Conservation (phyloP, 208 protist genomes). For the Trypanosoma scelopori region DNA sequence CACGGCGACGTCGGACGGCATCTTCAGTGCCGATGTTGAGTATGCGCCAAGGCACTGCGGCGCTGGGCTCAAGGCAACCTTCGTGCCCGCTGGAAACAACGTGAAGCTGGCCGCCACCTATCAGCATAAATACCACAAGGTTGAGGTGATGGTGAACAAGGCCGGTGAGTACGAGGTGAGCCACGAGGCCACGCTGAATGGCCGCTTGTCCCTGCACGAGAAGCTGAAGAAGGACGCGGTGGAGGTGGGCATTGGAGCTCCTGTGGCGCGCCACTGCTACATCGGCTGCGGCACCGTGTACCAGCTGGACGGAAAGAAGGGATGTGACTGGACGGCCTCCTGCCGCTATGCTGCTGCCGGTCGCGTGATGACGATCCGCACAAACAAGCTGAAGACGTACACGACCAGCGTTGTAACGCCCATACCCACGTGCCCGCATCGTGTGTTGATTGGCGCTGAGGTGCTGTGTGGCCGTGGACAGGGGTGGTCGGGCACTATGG, state of each 20-base stretch:
- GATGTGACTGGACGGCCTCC: constrained; percentile 63
- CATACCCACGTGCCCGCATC: constrained; percentile 16
- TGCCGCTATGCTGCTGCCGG: constrained; percentile 47
- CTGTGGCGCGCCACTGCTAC: constrained; percentile 52
- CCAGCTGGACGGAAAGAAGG: constrained; percentile 40
- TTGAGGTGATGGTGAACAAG: constrained; percentile 34
- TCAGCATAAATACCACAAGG: constrained; percentile 48
- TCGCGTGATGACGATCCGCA: constrained; percentile 50
- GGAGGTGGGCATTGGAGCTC: constrained; percentile 59
- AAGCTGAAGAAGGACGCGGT: constrained; percentile 58
- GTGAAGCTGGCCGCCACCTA: constrained; percentile 39
- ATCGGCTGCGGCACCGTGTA: constrained; percentile 65
- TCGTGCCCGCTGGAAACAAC: constrained; percentile 46
- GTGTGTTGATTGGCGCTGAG: constrained; percentile 27
- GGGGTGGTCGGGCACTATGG: constrained; percentile 35
- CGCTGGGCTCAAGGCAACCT: constrained; percentile 47
- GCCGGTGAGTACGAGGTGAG: constrained; percentile 35
- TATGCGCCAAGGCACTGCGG: constrained; percentile 41
- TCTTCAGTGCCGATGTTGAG: constrained; percentile 61
- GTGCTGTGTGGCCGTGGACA: constrained; percentile 38
- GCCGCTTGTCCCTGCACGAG: constrained; percentile 57
- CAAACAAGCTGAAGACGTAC: constrained; percentile 49
- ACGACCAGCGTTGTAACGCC: constrained; percentile 47
- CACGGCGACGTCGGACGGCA: constrained; percentile 34
- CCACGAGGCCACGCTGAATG: constrained; percentile 47